Percentiles rank a stretch among this genome's conserved stretches.
phyloP scores from a whole-genome alignment of 1,139 yeast species.

The Blastobotrys malaysiensis region DNA sequence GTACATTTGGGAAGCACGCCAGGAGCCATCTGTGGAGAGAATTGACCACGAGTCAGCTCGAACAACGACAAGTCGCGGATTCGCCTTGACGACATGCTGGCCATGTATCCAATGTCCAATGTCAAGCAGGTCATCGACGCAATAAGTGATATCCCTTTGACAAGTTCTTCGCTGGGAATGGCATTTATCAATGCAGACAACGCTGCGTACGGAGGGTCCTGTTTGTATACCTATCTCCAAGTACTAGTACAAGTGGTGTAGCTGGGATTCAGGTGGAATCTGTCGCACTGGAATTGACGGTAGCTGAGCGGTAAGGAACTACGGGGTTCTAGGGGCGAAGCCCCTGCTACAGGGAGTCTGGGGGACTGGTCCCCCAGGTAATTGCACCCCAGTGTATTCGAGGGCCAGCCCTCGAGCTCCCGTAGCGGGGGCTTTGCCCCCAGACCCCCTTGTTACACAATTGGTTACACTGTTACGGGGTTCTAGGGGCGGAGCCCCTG shows the following conservation, averaged over 20 bases:
- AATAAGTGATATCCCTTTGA: conserved; percentile 57
- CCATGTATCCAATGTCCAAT: conserved; percentile 74
- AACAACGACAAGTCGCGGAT: conserved; percentile 46
- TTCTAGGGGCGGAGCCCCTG: no score
- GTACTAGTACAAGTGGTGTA: conserved; percentile 52
- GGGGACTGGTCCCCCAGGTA: no score
- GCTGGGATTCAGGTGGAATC: conserved; percentile 44
- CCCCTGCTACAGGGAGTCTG: no score
- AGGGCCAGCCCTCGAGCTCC: no score
- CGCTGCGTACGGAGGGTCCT: conserved; percentile 83
- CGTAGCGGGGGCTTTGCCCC: no score
- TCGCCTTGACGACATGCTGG: conserved; percentile 53
- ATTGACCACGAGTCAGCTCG: conserved; percentile 77
- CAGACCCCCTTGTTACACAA: no score
- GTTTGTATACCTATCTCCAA: conserved; percentile 62
- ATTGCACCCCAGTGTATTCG: no score
- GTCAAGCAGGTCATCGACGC: conserved; percentile 66
- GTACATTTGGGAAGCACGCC: conserved; percentile 52
- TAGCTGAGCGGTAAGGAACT: conserved; percentile 71
- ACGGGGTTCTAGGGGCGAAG: no score
- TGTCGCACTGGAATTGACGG: conserved; percentile 52
- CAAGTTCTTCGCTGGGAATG: conserved; percentile 54
- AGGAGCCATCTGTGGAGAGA: conserved; percentile 56
- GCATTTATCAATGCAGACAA: conserved; percentile 80
- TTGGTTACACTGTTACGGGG: no score